phyloP scores from a whole-genome alignment of 2,329 filamentous ascomycete genomes.

The Cordyceps militaris region DNA sequence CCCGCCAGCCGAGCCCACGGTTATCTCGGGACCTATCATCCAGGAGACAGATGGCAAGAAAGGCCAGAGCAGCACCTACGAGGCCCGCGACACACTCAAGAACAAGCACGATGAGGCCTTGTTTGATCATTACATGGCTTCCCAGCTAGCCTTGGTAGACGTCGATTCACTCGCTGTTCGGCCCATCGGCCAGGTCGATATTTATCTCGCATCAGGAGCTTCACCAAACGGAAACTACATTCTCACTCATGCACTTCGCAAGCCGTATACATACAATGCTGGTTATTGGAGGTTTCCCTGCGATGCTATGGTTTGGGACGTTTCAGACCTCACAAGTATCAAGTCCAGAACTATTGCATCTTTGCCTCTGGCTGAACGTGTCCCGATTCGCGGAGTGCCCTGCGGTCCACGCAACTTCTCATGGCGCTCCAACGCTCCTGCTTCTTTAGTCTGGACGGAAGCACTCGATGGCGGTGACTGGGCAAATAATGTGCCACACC shows the following conservation, averaged over 20 bases:
- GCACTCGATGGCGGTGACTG: conserved; percentile 6
- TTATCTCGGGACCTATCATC: neutral
- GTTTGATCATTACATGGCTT: conserved; percentile 7
- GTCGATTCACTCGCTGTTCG: neutral
- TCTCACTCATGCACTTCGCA: neutral
- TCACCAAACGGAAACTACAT: conserved; percentile 7
- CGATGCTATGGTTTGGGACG: neutral
- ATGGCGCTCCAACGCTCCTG: conserved; percentile 4
- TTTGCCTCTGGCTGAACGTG: neutral
- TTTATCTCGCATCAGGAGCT: neutral
- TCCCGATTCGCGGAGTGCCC: conserved; percentile 2
- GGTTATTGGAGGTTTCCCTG: neutral
- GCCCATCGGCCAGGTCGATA: neutral
- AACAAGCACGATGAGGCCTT: conserved; percentile 4
- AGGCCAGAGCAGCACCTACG: conserved; percentile 7
- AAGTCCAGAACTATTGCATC: neutral
- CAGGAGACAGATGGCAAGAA: conserved; percentile 6
- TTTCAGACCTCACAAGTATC: neutral
- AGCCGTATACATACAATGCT: conserved; percentile 1
- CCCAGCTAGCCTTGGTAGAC: conserved; percentile 5
- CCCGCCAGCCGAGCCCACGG: neutral
- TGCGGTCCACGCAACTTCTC: neutral
- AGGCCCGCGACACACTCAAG: conserved; percentile 6
- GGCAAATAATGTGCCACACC: neutral
- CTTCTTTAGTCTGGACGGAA: neutral